Evolutionary conservation across 2,329 filamentous ascomycete genomes (phyloP), one percentile per base, ranked within the genome.

Genomic region (Talaromyces islandicus): DNA sequence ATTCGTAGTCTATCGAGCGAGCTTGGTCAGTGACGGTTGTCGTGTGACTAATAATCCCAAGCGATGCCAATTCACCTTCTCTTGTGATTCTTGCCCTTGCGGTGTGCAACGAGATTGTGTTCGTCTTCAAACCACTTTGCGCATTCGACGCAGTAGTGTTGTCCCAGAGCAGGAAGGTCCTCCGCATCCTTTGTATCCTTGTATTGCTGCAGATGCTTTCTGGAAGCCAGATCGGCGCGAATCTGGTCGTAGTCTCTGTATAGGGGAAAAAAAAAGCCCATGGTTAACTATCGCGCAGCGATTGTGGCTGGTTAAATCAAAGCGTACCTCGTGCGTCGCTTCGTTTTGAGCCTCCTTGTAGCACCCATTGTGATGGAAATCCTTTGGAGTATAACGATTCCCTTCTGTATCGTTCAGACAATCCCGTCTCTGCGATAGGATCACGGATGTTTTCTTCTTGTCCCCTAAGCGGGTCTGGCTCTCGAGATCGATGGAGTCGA

Each of bases 101-200:
- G 81, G 77, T 99, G 94, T 29, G 85, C 81, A 38, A 83, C 80
- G 60, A 96, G 79, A 67, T 90, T 95, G 68, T 83, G 75, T 66
- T 94, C 89, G 55, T 87, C 89, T 74, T 97, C 93, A 74, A 95
- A 97, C 88, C 91, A 97, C 79, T 96, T 97, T 64, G 94, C 89
- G 75, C 94, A 99, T 76, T 96, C 90, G 17, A 89, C 81, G 75
- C 94, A 99, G 76, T 97, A 97, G 73, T 88, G 88, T 67, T 86
- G 83, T 27, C 94, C 94, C 54, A 97, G 81, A 0, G 87, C 93
- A 3, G 94, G 94, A 38, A 97, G 82, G 69, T 97, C 94, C 72
- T 97, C 93, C 24, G 84, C 78, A 6, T 88, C 85, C 71, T 96
- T 95, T 50, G 87, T 85, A 55, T 86, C 83, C 72, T 92, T 89